A percentile compares a stretch with the other conserved stretches of the same genome.
These are phyloP conservation scores for Fusarium brevicatenulatum DNA, from an alignment of 2,329 filamentous ascomycete genomes.

Conservation along the genomic window DNA sequence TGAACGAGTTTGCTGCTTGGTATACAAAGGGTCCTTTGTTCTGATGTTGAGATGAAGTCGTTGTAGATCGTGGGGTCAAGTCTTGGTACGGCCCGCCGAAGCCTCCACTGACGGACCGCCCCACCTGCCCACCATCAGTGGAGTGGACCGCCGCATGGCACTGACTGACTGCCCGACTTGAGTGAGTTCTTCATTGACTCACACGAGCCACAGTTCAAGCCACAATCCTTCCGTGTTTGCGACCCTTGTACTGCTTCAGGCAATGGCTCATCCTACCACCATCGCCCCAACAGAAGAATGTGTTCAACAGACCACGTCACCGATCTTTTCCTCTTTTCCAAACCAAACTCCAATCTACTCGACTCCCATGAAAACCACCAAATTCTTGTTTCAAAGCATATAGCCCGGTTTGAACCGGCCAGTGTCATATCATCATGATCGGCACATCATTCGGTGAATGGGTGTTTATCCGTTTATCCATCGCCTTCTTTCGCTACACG, in stretches of 20 bases:
- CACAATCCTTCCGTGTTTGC: constrained; percentile 4
- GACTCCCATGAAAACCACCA: not conserved
- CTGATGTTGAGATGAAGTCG: not conserved
- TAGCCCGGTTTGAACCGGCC: constrained; percentile 1
- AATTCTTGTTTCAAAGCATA: not conserved
- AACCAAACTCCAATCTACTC: not conserved
- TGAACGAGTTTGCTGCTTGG: not conserved
- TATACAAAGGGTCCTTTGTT: not conserved
- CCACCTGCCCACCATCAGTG: not conserved
- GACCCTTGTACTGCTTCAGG: constrained; percentile 19
- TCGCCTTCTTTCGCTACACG: constrained; percentile 57
- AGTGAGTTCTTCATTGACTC: not conserved
- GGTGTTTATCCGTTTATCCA: constrained; percentile 57
- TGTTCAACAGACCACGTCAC: constrained; percentile 35
- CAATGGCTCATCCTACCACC: constrained; percentile 3
- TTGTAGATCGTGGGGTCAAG: not conserved
- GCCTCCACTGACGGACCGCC: not conserved
- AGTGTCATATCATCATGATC: constrained; percentile 47
- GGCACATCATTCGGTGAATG: constrained; percentile 52
- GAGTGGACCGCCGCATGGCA: not conserved
- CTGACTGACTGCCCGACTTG: no score
- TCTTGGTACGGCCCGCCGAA: not conserved
- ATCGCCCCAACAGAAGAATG: constrained; percentile 26
- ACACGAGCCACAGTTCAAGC: constrained; percentile 12
- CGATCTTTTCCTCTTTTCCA: not conserved